Percentiles rank a stretch among this genome's conserved stretches.
Conservation (phyloP, 495 filamentous ascomycete species). For the Lasiosphaeriaceae sp. region DNA sequence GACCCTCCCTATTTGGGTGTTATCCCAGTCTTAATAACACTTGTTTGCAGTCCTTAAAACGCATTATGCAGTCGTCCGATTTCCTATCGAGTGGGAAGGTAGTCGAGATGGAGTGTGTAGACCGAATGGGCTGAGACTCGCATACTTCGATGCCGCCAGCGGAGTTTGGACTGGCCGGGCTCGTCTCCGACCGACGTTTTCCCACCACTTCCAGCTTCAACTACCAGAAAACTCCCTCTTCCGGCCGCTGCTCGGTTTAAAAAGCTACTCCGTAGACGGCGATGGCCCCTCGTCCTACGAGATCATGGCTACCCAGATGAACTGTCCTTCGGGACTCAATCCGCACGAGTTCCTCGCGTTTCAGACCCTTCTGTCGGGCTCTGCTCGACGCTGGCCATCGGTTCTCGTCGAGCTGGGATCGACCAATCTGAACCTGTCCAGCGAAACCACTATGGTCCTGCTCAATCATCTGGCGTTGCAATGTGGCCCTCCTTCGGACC, state of each 20-base stretch:
- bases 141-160: conserved; percentile 24
- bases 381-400: conserved; percentile 42
- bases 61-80: conserved; percentile 30
- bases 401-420: conserved; percentile 50
- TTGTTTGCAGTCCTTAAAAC: conserved; percentile 20
- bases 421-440: conserved; percentile 51
- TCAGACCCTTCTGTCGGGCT: conserved; percentile 45
- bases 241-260: conserved; percentile 10
- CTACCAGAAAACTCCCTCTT: conserved; percentile 27
- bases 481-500: conserved; percentile 37
- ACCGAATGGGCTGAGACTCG: conserved; percentile 25
- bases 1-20: neutral
- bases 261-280: conserved; percentile 7
- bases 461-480: conserved; percentile 43
- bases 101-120: conserved; percentile 22
- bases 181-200: conserved; percentile 25
- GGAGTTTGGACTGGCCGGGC: conserved; percentile 31
- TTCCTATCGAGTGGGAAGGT: conserved; percentile 19
- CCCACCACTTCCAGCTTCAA: conserved; percentile 35
- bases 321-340: conserved; percentile 43
- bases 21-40: neutral
- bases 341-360: conserved; percentile 49
- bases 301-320: conserved; percentile 49
- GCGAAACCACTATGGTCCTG: conserved; percentile 38
- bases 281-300: conserved; percentile 52